Percentiles rank a stretch among this genome's conserved stretches.
These are phyloP conservation scores for Teunomyces cretensis DNA, from an alignment of 805 yeast species.

Conservation along the genomic window DNA sequence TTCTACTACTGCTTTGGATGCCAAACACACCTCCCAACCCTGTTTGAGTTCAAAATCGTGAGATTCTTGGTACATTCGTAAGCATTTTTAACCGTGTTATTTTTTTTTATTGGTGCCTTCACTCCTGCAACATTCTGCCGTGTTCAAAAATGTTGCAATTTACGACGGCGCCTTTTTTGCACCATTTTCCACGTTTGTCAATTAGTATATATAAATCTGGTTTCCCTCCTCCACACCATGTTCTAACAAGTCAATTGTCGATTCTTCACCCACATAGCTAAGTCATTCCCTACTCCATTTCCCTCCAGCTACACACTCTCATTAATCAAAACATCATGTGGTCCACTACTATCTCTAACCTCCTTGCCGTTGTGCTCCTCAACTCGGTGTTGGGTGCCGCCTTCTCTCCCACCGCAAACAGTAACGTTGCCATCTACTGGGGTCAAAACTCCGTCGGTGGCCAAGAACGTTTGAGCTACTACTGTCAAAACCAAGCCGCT, in stretches of 20 bases:
- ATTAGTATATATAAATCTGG: not conserved
- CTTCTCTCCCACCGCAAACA: conserved; percentile 8
- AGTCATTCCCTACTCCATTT: conserved; percentile 6
- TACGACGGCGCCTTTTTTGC: not conserved
- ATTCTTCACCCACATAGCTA: not conserved
- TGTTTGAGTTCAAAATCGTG: too few relatives aligned
- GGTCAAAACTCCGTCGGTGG: conserved; percentile 16
- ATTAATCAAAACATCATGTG: conserved; percentile 6
- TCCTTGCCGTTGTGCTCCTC: conserved; percentile 7
- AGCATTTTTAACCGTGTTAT: too few relatives aligned
- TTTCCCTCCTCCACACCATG: not conserved
- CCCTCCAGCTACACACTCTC: conserved; percentile 1
- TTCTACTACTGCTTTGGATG: not conserved
- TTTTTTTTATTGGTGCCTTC: too few relatives aligned
- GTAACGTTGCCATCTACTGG: conserved; percentile 18
- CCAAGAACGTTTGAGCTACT: conserved; percentile 12
- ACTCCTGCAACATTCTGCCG: too few relatives aligned
- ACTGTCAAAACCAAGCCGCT: conserved; percentile 12
- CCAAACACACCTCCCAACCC: too few relatives aligned
- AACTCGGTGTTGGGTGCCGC: conserved; percentile 10
- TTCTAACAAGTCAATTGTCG: not conserved
- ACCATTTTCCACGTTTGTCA: not conserved
- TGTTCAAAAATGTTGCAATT: not conserved
- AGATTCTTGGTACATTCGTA: too few relatives aligned
- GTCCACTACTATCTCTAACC: conserved; percentile 4